Evolutionary conservation across 495 filamentous ascomycete species (phyloP), one percentile per base, ranked within the genome.

Genomic region (Penicillium mononematosum): DNA sequence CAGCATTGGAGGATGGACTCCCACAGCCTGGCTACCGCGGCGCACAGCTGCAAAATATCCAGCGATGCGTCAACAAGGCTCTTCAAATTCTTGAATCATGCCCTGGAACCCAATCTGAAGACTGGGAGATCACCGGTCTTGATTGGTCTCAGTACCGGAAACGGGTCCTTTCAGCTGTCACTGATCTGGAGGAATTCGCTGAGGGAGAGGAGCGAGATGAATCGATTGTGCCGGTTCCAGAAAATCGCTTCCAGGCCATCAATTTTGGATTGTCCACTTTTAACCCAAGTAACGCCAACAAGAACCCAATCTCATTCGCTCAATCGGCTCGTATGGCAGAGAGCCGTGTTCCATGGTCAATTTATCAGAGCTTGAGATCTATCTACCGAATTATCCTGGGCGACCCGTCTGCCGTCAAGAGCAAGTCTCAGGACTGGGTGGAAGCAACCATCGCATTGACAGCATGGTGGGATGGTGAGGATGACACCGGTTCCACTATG

Each of bases 381-480:
- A 70, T 96, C 11, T 96, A 96, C 64, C 84, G 83, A 16, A 83
- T 91, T 36, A 71, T 94, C 8, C 81, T 91, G 2, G 92, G 92
- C 20, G 80, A 85, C 45, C 71, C 81, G 11, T 74, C 79, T 10
- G 85, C 89, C 12, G 89, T 96, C 58, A 75, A 92, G 36, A 79
- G 81, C 32, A 74, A 80, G 45, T 78, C 90, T 10, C 81, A 88
- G 61, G 90, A 94, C 68, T 97, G 91, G 92, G 79, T 91, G 45
- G 92, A 97, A 71, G 91, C 90, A 1, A 87, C 88, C 2, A 71
- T 95, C 47, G 87, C 84, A 4, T 71, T 96, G 45, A 87, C 90
- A 10, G 85, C 86, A 1, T 96, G 92, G 92, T 95, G 91, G 90
- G 85, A 91, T 68, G 89, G 92, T 36, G 82, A 88, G 16, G 85